Conservation (phyloP, 2,329 filamentous ascomycete genomes). For the Meredithiella fracta region DNA sequence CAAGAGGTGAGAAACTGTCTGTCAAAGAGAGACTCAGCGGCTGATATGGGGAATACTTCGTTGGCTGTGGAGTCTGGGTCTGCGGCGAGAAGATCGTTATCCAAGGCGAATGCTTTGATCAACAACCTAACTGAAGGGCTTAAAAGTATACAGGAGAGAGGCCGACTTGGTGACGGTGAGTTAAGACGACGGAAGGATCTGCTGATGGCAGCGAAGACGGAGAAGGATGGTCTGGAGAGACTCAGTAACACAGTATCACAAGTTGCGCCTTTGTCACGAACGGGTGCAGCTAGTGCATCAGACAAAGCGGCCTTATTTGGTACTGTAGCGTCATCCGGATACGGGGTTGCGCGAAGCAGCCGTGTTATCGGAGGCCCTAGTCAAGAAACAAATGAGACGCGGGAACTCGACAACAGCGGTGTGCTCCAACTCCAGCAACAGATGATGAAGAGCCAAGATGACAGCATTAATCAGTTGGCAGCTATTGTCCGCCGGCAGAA, state of each 20-base stretch:
- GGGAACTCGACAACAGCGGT: constrained; percentile 60
- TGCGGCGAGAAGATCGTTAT: constrained; percentile 57
- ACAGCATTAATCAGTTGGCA: constrained; percentile 51
- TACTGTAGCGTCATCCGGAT: constrained; percentile 16
- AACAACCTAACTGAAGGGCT: constrained; percentile 50
- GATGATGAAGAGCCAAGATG: constrained; percentile 59
- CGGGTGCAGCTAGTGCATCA: constrained; percentile 29
- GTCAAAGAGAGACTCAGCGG: constrained; percentile 45
- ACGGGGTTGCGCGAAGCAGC: constrained; percentile 22
- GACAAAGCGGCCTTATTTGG: constrained; percentile 36
- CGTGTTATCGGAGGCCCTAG: constrained; percentile 57
- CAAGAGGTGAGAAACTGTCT: constrained; percentile 50
- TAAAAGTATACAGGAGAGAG: constrained; percentile 35
- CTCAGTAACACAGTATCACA: constrained; percentile 41
- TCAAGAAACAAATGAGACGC: constrained; percentile 58
- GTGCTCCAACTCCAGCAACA: constrained; percentile 58
- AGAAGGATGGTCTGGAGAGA: constrained; percentile 60
- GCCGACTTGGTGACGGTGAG: constrained; percentile 55
- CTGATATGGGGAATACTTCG: constrained; percentile 25
- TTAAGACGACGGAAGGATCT: constrained; percentile 54
- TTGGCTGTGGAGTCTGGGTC: constrained; percentile 45
- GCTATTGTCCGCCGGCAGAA: constrained; percentile 56
- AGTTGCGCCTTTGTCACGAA: constrained; percentile 21
- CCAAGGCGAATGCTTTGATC: constrained; percentile 50
- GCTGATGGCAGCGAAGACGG: constrained; percentile 50